These are phyloP conservation scores for Zea luxurians DNA, from an alignment of 176 grass and related monocot genomes.

Conservation along the genomic window DNA sequence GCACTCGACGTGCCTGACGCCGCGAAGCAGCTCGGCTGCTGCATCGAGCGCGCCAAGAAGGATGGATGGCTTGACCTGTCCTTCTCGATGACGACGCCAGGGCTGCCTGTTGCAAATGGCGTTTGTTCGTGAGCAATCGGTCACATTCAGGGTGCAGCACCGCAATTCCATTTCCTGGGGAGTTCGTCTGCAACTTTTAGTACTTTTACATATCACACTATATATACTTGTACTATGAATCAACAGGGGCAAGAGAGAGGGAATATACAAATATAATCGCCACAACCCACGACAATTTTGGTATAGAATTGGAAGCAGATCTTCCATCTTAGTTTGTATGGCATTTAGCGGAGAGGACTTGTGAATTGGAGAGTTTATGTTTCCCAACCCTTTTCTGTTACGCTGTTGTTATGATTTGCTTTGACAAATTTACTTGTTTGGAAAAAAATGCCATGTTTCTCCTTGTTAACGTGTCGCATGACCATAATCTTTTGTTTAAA, in stretches of 20 bases:
- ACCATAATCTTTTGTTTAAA: background rate
- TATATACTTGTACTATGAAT: background rate
- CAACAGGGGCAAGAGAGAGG: constrained; percentile 10
- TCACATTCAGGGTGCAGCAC: constrained; percentile 28
- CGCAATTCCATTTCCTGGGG: constrained; percentile 17
- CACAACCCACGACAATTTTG: background rate
- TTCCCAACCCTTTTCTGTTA: background rate
- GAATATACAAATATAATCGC: background rate
- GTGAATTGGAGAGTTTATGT: constrained; percentile 39
- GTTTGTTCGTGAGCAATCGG: constrained; percentile 26
- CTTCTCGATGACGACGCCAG: constrained; percentile 37
- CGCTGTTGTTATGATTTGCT: background rate
- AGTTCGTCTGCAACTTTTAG: constrained; percentile 7
- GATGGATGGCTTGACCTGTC: constrained; percentile 53
- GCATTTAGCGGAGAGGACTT: constrained; percentile 38
- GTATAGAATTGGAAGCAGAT: constrained; percentile 31
- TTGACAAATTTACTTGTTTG: background rate
- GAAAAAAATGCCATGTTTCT: constrained; percentile 20
- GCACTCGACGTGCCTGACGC: constrained; percentile 76
- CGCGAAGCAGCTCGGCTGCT: constrained; percentile 47
- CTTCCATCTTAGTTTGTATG: constrained; percentile 31
- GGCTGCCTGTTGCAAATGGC: constrained; percentile 22
- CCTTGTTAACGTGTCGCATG: background rate
- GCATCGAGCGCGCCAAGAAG: constrained; percentile 64
- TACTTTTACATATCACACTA: background rate